Conservation (phyloP, 2,329 filamentous ascomycete species). For the Alternaria ventricosa region DNA sequence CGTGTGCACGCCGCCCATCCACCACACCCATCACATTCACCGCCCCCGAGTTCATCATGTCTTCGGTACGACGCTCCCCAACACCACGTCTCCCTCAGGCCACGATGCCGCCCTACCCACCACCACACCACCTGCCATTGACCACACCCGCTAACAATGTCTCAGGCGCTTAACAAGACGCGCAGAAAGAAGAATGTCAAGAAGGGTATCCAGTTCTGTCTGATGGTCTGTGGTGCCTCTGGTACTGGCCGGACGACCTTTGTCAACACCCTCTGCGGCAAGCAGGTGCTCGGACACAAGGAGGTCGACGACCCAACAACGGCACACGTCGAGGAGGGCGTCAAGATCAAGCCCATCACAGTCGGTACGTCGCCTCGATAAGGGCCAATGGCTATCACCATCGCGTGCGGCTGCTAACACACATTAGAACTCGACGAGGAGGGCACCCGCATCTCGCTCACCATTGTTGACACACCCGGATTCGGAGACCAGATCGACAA, state of each 20-base stretch:
- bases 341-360: slow-evolving; percentile 98
- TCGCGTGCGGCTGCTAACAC: slow-evolving; percentile 9
- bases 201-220: slow-evolving; percentile 99
- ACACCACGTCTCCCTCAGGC: slow-evolving; percentile 30
- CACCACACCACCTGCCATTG: slow-evolving; percentile 20
- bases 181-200: slow-evolving; percentile 99
- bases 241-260: slow-evolving; percentile 98
- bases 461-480: slow-evolving; percentile 97
- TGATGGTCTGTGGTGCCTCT: slow-evolving; percentile 99
- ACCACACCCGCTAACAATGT: slow-evolving; percentile 34
- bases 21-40: slow-evolving; percentile 28
- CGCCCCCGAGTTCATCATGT: slow-evolving; percentile 39
- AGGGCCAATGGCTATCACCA: neutral
- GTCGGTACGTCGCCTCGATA: slow-evolving; percentile 70
- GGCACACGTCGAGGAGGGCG: slow-evolving; percentile 93
- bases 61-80: slow-evolving; percentile 44
- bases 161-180: slow-evolving; percentile 73
- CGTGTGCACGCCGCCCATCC: slow-evolving; percentile 19
- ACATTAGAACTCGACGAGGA: slow-evolving; percentile 86
- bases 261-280: slow-evolving; percentile 98
- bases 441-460: slow-evolving; percentile 96
- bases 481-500: slow-evolving; percentile 99
- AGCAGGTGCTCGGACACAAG: slow-evolving; percentile 88
- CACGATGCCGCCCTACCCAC: slow-evolving; percentile 23
- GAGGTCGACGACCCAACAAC: slow-evolving; percentile 88